phyloP scores from a whole-genome alignment of 108 stramenopile species.

The Cyclostephanos tholiformis region DNA sequence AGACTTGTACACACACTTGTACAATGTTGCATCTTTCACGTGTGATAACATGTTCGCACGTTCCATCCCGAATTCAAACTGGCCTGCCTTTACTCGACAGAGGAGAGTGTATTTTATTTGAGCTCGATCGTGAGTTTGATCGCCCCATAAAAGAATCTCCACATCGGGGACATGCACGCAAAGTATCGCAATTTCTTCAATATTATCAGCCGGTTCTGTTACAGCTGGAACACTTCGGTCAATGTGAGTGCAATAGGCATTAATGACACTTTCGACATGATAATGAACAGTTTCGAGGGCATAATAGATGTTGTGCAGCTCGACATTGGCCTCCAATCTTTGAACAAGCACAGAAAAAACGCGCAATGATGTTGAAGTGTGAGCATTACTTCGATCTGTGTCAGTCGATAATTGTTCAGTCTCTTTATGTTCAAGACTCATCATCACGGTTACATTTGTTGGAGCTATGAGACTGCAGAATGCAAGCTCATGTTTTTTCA shows the following conservation, averaged over 20 bases:
- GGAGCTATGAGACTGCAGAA: conserved; percentile 54
- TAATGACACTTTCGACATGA: conserved; percentile 27
- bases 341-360: conserved; percentile 59
- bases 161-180: conserved; percentile 38
- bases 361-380: conserved; percentile 41
- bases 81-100: conserved; percentile 12
- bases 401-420: conserved; percentile 15
- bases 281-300: conserved; percentile 57
- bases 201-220: neutral
- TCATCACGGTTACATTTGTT: conserved; percentile 59
- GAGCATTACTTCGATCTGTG: neutral
- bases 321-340: conserved; percentile 52
- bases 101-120: conserved; percentile 7
- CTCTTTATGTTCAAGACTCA: conserved; percentile 61
- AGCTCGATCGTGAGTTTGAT: conserved; percentile 1
- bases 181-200: conserved; percentile 15
- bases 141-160: conserved; percentile 10
- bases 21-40: neutral
- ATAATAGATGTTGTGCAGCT: conserved; percentile 55
- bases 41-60: neutral
- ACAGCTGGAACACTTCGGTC: neutral
- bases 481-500: conserved; percentile 19
- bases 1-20: conserved; percentile 12
- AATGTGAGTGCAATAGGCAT: neutral
- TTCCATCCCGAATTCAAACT: conserved; percentile 35